A percentile compares a stretch with the other conserved stretches of the same genome.
Conservation (phyloP, 371 early-diverging fungal species). For the Syncephalastrum racemosum region DNA sequence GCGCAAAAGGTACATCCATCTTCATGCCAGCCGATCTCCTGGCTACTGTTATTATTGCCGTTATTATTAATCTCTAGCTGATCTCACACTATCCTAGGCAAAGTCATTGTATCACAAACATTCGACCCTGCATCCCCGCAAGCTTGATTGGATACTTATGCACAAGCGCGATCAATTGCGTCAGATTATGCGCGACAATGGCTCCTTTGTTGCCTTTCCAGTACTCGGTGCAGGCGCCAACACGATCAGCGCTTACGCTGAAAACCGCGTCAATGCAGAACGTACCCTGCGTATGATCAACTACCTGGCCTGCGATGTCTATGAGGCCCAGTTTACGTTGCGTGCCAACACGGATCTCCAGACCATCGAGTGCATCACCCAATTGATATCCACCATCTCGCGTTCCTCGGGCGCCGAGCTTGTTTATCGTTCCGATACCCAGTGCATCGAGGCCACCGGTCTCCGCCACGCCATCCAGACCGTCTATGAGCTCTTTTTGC, state of each 20-base stretch:
- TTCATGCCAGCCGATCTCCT: neutral
- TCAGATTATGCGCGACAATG: slow-evolving; percentile 78
- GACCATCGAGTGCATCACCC: slow-evolving; percentile 3
- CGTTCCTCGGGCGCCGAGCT: slow-evolving; percentile 16
- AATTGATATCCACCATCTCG: slow-evolving; percentile 9
- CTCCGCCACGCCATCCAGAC: slow-evolving; percentile 10
- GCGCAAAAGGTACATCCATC: slow-evolving; percentile 30
- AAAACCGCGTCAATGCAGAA: slow-evolving; percentile 67
- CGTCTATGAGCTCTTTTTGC: slow-evolving; percentile 9
- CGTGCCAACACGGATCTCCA: neutral
- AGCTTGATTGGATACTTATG: slow-evolving; percentile 77
- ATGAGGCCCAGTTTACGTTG: neutral
- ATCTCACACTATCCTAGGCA: slow-evolving; percentile 17
- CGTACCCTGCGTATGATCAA: slow-evolving; percentile 70
- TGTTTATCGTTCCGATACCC: slow-evolving; percentile 12
- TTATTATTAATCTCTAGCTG: neutral
- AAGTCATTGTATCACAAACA: slow-evolving; percentile 50
- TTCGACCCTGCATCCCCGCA: slow-evolving; percentile 53
- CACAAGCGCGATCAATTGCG: slow-evolving; percentile 60
- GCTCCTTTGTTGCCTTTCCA: slow-evolving; percentile 62
- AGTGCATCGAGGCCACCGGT: slow-evolving; percentile 14
- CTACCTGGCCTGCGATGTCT: slow-evolving; percentile 51
- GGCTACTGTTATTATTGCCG: neutral
- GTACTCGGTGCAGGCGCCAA: slow-evolving; percentile 57
- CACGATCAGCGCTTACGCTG: slow-evolving; percentile 62